Evolutionary conservation across 169 alveolate species (phyloP).

Genomic region (Hepatocystis sp.): DNA sequence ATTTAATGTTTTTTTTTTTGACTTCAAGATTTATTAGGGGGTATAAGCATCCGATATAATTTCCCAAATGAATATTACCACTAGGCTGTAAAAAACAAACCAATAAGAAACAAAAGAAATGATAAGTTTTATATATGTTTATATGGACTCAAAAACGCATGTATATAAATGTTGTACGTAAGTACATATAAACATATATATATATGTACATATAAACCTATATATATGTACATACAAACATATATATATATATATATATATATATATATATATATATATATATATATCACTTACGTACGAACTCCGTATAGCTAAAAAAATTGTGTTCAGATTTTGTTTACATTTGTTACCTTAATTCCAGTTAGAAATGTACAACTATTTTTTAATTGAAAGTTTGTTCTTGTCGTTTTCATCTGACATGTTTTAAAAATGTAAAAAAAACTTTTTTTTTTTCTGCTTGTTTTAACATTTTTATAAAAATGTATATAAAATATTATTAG

Average conservation of each 20-base stretch:
- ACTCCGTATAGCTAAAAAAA: neutral
- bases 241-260: too few relatives aligned
- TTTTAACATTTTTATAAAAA: conserved; percentile 7
- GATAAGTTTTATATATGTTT: too few relatives aligned
- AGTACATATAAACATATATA: too few relatives aligned
- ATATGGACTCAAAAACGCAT: too few relatives aligned
- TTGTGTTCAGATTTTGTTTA: neutral
- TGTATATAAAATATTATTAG: conserved; percentile 3
- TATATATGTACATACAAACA: too few relatives aligned
- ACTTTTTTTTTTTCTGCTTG: neutral
- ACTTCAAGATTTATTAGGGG: conserved; percentile 60
- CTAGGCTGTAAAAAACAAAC: conserved; percentile 31
- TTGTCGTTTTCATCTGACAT: neutral
- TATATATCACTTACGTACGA: too few relatives aligned
- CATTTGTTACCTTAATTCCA: conserved; percentile 48
- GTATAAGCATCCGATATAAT: conserved; percentile 57
- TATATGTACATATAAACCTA: too few relatives aligned
- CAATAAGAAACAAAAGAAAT: neutral
- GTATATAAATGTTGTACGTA: neutral
- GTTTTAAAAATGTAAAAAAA: neutral
- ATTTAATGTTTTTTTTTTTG: neutral
- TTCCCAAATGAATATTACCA: conserved; percentile 60
- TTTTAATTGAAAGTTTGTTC: conserved; percentile 1
- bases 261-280: too few relatives aligned
- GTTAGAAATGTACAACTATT: conserved; percentile 41